Evolutionary conservation across 2,329 filamentous ascomycete species (phyloP).

Genomic region (Dactylella cylindrospora): DNA sequence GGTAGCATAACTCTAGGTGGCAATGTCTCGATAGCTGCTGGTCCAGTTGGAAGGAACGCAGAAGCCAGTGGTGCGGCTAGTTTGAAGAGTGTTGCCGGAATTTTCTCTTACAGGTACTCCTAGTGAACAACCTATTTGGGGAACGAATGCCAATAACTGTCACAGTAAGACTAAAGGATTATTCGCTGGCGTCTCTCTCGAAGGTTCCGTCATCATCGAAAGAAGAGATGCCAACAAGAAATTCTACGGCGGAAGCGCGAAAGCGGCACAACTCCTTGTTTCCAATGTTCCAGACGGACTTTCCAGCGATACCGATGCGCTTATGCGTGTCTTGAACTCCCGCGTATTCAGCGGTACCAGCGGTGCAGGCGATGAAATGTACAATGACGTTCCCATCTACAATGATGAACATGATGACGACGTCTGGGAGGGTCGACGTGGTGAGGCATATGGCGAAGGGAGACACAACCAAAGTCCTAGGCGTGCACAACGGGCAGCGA

Average conservation of each 20-base stretch:
- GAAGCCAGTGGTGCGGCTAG: conserved; percentile 94
- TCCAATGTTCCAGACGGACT: conserved; percentile 73
- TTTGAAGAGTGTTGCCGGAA: conserved; percentile 80
- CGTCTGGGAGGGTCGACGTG: conserved; percentile 76
- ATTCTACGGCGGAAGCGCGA: conserved; percentile 71
- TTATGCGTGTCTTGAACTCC: conserved; percentile 76
- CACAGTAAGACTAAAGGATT: conserved; percentile 89
- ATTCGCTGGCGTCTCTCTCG: conserved; percentile 91
- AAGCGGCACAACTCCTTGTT: conserved; percentile 76
- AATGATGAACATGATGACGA: conserved; percentile 79
- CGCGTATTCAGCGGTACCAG: conserved; percentile 73
- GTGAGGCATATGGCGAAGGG: conserved; percentile 65
- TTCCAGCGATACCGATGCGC: conserved; percentile 71
- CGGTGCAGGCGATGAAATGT: conserved; percentile 65
- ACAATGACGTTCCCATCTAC: conserved; percentile 91
- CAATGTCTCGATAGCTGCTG: conserved; percentile 93
- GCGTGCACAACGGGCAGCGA: conserved; percentile 64
- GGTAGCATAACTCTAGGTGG: conserved; percentile 90
- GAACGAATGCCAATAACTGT: conserved; percentile 5
- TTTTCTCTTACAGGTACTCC: conserved; percentile 75
- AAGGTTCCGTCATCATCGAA: conserved; percentile 91
- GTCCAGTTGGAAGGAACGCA: conserved; percentile 89
- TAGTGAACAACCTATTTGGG: too few relatives aligned
- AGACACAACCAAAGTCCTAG: conserved; percentile 8
- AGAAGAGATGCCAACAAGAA: conserved; percentile 96